Evolutionary conservation across 192 early-diverging fungal species (phyloP).

Genomic region (Backusella australiensis): DNA sequence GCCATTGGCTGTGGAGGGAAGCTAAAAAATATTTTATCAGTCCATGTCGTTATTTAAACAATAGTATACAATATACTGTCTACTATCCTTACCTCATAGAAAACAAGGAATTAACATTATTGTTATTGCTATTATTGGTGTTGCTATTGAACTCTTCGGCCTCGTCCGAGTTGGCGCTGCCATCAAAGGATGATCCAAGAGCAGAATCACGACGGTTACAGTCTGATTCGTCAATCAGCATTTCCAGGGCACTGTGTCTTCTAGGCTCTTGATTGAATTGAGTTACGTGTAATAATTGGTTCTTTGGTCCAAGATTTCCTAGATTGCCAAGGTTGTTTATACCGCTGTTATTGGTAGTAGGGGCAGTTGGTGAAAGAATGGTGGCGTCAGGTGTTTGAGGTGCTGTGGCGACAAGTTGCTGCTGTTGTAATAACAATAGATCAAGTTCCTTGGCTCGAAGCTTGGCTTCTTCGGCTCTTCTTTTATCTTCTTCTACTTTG

Average conservation of each 20-base stretch:
- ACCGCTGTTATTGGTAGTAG: background rate
- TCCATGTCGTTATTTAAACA: background rate
- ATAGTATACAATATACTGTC: background rate
- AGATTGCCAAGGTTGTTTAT: background rate
- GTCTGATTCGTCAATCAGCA: background rate
- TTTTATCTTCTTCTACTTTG: constrained; percentile 57
- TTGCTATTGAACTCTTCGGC: background rate
- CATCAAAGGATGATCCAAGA: constrained; percentile 17
- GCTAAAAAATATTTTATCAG: constrained; percentile 10
- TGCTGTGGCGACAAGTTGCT: constrained; percentile 5
- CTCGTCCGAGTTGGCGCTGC: constrained; percentile 23
- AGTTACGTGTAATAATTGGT: background rate
- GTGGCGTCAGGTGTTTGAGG: background rate
- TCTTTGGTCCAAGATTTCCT: background rate
- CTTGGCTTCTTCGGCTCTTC: constrained; percentile 54
- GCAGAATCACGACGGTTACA: constrained; percentile 15
- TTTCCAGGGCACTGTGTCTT: constrained; percentile 2
- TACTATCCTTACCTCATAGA: constrained; percentile 2
- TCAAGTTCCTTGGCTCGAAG: constrained; percentile 49
- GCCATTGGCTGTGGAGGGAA: constrained; percentile 17
- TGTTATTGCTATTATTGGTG: background rate
- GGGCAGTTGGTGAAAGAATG: background rate
- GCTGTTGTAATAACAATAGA: constrained; percentile 35
- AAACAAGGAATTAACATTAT: background rate
- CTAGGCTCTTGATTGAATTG: constrained; percentile 5